phyloP scores from a whole-genome alignment of 176 grass and related monocot species.

The Hyparrhenia diplandra region DNA sequence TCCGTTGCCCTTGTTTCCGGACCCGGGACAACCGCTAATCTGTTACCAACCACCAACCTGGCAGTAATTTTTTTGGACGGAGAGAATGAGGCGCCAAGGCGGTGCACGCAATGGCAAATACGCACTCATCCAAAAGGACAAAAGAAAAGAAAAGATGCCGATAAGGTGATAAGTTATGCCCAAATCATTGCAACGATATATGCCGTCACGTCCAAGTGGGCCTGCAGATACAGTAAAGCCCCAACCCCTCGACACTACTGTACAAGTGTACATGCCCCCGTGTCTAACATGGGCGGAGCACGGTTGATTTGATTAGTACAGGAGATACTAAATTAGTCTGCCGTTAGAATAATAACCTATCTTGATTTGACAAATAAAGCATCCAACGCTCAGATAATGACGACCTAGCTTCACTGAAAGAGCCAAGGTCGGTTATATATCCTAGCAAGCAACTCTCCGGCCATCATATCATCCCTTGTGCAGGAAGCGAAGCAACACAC shows the following conservation, averaged over 20 bases:
- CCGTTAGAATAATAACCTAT: not conserved
- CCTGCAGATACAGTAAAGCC: not conserved
- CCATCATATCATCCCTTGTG: too few relatives aligned
- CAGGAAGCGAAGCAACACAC: slow-evolving; percentile 14
- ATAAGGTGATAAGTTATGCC: not conserved
- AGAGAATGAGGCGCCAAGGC: not conserved
- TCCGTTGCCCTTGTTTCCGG: too few relatives aligned
- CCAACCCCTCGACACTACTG: not conserved
- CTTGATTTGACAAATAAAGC: not conserved
- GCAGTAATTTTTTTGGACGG: not conserved
- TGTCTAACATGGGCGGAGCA: slow-evolving; percentile 7
- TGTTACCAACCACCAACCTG: too few relatives aligned
- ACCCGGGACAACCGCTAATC: not conserved
- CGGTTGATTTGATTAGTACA: not conserved
- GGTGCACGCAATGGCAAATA: not conserved
- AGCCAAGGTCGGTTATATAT: slow-evolving; percentile 12
- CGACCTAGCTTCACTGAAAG: not conserved
- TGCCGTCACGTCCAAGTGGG: not conserved
- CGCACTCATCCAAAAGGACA: not conserved
- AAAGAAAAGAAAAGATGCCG: not conserved
- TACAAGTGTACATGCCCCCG: not conserved
- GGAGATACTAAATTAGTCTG: slow-evolving; percentile 7
- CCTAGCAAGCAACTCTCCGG: slow-evolving; percentile 33
- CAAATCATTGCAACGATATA: not conserved
- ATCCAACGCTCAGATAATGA: not conserved